Conservation (phyloP, 257 asterid genomes). For the Plectranthus barbatus region DNA sequence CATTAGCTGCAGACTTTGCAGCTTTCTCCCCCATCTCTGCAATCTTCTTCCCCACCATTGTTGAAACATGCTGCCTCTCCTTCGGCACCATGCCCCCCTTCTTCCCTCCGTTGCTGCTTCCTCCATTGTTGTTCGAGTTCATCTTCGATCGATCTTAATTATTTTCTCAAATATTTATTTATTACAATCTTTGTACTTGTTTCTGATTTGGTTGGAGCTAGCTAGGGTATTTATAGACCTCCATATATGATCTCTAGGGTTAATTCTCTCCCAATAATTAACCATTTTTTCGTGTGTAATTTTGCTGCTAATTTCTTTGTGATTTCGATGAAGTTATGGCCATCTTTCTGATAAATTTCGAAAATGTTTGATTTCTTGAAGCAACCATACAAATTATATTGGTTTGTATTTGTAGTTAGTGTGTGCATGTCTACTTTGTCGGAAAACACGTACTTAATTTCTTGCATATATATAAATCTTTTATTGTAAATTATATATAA, state of each 20-base stretch:
- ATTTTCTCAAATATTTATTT: too few relatives aligned
- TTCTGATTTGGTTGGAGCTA: too few relatives aligned
- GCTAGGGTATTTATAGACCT: not conserved
- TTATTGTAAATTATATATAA: too few relatives aligned
- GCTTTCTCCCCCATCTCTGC: not conserved
- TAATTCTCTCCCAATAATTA: not conserved
- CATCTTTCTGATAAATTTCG: not conserved
- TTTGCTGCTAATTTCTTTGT: not conserved
- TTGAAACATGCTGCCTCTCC: constrained; percentile 11
- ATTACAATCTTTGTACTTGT: not conserved
- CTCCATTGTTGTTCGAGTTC: not conserved
- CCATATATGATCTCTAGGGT: too few relatives aligned
- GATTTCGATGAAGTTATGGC: not conserved
- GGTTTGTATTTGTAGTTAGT: too few relatives aligned
- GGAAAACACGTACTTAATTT: too few relatives aligned
- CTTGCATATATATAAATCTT: not conserved
- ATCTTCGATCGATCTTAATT: not conserved
- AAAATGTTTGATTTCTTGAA: not conserved
- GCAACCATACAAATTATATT: too few relatives aligned
- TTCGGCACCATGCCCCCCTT: constrained; percentile 8
- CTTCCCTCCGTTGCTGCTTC: not conserved
- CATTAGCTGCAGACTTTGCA: not conserved
- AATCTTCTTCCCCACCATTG: constrained; percentile 16
- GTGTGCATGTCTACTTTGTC: not conserved
- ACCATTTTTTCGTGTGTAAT: not conserved